Base-by-base conservation (phyloP, 495 filamentous ascomycete species). In the Penicillium bovifimosum region DNA sequence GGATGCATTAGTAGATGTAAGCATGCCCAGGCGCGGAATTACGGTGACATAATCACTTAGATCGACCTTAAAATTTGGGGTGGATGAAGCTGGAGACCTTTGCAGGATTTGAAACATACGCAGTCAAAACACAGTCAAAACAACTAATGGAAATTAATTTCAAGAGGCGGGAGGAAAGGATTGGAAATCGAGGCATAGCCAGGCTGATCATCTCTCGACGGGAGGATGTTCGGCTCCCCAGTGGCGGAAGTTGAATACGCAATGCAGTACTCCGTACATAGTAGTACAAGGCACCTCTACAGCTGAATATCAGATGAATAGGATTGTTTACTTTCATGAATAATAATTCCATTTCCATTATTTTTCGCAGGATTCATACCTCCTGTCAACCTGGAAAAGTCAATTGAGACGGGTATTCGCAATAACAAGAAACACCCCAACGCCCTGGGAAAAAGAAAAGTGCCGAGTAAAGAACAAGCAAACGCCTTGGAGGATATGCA, bases 391-490 rank as follows among this genome's bases (percentile, higher is more conserved):
- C 26, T 32, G 5, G 20, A 29, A 41, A 17, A n/a, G 16, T 35
- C 32, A 50, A 41, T 32, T 8, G 34, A 34, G 39, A 50, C 48
- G 48, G 48, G 48, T 50, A 50, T 50, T 28, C 48, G 48, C 48
- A n/a, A 50, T 50, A 31, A 49, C 29, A 32, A 41, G 24, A 41
- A 42, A 50, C 27, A n/a, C 36, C 48, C 29, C 47, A 33, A 20
- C 44, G 17, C 27, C 41, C 9, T 47, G 32, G 20, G 20, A 4
- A 9, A 5, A 2, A n/a, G n/a, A 16, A 50, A 41, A 27, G 20
- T 29, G 46, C 39, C 24, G 26, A 35, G 18, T 1, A 13, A 28
- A 53, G 26, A 18, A 27, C 14, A 32, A 38, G 9, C 10, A 38
- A 50, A 40, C 53, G 40, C 53, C 46, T 48, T 26, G 11, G 8